A percentile compares a stretch with the other conserved stretches of the same genome.
phyloP scores from a whole-genome alignment of 2,329 filamentous ascomycete genomes.

The Torrubiellomyces zombiae region DNA sequence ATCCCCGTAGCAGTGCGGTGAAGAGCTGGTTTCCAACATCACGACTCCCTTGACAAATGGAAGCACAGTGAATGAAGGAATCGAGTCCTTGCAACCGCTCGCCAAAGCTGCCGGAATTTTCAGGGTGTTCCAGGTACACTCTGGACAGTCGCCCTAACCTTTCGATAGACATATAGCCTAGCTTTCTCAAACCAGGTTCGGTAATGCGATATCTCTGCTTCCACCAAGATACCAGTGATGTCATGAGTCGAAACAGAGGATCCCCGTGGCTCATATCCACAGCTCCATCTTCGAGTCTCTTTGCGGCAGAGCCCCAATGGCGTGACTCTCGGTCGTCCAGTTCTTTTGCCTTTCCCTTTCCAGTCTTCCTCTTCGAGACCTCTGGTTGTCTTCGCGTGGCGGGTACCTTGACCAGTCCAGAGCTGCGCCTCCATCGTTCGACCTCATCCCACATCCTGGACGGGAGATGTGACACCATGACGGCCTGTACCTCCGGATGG shows the following conservation, averaged over 20 bases:
- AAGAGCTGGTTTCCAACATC: conserved; percentile 85
- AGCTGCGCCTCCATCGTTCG: conserved; percentile 54
- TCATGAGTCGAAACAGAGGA: conserved; percentile 61
- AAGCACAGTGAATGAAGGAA: conserved; percentile 53
- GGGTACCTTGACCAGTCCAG: conserved; percentile 37
- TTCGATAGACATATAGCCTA: conserved; percentile 70
- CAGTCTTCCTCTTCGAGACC: conserved; percentile 6
- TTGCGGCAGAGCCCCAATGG: conserved; percentile 59
- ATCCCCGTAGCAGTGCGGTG: conserved; percentile 61
- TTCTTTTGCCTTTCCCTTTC: conserved; percentile 8
- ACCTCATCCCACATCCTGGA: conserved; percentile 54
- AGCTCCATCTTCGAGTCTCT: conserved; percentile 49
- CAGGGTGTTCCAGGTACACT: conserved; percentile 45
- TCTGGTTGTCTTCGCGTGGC: conserved; percentile 9
- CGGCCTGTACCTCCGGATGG: conserved; percentile 58
- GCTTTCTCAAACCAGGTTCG: conserved; percentile 69
- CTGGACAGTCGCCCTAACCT: conserved; percentile 58
- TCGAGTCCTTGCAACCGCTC: conserved; percentile 54
- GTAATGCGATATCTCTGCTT: conserved; percentile 65
- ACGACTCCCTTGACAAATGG: conserved; percentile 59
- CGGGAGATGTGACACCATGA: conserved; percentile 57
- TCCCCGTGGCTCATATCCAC: conserved; percentile 72
- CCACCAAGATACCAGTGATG: conserved; percentile 71
- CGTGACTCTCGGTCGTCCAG: conserved; percentile 18
- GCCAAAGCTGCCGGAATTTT: conserved; percentile 51